Base-by-base conservation (phyloP, 1,139 yeast genomes). In the Pichia norvegensis region DNA sequence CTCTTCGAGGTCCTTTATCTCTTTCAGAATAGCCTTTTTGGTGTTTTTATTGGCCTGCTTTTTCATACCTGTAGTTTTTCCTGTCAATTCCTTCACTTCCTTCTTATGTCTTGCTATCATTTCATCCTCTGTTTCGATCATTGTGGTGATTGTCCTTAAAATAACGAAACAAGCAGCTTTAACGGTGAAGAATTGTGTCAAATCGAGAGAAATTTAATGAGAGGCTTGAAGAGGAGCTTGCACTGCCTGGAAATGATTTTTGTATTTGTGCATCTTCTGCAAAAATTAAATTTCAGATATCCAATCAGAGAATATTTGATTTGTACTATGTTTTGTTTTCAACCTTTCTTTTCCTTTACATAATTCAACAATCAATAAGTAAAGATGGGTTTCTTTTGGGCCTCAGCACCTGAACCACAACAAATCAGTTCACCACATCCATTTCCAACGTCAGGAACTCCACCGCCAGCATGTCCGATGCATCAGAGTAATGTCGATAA, bases 1-100 rank as follows among this genome's bases (percentile, higher is more conserved):
- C 2, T 66, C 66, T 57, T 85, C 86, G 66, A 86, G 55, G 42
- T 72, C 77, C 40, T 69, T 71, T 52, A 90, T 81, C 56, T 74
- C 75, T 46, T 69, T 69, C 52, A 69, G 55, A 4, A 80, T 76
- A 42, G 68, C 70, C 62, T 80, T 81, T 56, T 85, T 75, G 40
- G 82, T 85, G 47, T 87, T 81, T 62, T 86, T 86, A 19, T 86
- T 79, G 3, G 92, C 92, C 63, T 82, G 92, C 57, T 86, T 85
- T 67, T 83, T 85, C 72, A 87, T 66, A 1, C 84, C 82, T 1
- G 95, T 85, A 25, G 79, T 70, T 33, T 76, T 73, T 13, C 84
- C 81, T 20, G 76, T 70, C 50, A 86, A 67, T 48, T 85, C 90
- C 53, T 78, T 74, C 49, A 66, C 66, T 62, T 87, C 95, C 57